Conservation (phyloP, 352 stramenopile species). For the Thalassiosira hispida region DNA sequence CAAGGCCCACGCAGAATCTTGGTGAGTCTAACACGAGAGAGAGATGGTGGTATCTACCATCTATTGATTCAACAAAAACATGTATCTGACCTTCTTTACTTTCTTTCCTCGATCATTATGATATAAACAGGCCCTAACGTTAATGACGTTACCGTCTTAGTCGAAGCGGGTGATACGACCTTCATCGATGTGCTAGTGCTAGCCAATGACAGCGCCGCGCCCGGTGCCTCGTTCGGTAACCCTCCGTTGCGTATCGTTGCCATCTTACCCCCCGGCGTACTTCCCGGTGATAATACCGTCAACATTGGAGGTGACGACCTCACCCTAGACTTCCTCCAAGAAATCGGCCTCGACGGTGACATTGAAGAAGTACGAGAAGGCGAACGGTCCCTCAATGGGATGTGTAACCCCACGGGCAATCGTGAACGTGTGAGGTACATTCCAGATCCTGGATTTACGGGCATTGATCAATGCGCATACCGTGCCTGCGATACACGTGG, state of each 20-base stretch:
- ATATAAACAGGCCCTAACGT: no score
- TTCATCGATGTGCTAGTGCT: background rate
- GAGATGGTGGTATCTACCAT: background rate
- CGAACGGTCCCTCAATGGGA: background rate
- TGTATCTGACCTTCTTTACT: no score
- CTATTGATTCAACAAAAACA: background rate
- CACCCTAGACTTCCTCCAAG: no score
- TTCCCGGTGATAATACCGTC: background rate
- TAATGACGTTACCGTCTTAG: no score
- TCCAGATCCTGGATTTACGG: background rate
- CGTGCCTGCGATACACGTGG: background rate
- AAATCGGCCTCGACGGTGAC: no score
- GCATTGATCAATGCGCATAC: background rate
- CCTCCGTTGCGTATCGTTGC: background rate
- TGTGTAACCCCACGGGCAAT: background rate
- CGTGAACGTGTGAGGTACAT: background rate
- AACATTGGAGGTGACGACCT: no score
- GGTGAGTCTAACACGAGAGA: no score
- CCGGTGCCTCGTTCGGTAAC: no score
- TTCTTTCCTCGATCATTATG: background rate
- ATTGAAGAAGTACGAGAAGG: background rate
- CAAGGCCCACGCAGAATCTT: background rate
- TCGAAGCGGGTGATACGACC: background rate
- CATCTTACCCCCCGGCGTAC: background rate
- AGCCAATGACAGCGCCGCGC: background rate